Evolutionary conservation across 345 rosid species (phyloP), one percentile per base, ranked within the genome.

Genomic region (Pugionium dolabratum): DNA sequence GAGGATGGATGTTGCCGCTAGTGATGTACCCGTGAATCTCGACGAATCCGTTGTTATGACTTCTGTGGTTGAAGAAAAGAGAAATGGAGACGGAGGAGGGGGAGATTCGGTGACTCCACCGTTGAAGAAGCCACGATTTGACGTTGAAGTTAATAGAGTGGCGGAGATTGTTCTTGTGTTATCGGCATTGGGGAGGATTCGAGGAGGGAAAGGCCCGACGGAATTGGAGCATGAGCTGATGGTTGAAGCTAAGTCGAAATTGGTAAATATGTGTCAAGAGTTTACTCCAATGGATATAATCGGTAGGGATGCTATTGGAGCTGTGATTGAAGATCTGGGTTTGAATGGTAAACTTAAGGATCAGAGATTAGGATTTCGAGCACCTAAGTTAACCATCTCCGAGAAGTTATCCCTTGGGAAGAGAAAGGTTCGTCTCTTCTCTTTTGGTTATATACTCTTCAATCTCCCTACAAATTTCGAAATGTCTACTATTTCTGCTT

Each of bases 161-260:
- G 96, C 98, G 49, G 97, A 93, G 87, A 88, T 90, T 6, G 87
- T 93, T 40, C 74, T 93, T 59, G 91, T 87, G 59, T 61, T 93
- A 81, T 86, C 98, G 2, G 80, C 88, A 48, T 82, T 90, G 84
- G 83, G 80, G 65, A 78, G 79, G 82, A 85, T 86, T 76, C 80
- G 97, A 42, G 91, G 85, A 4, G 98, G 91, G 53, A 90, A 44
- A 77, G 76, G 32, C 18, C 96, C 97, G n/a, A 90, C 97, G 58
- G 87, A 80, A 29, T 80, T 76, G 66, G 98, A 93, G 88, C 52
- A 76, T 5, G 74, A 67, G 51, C 63, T 89, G 62, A 89, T 92
- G 97, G 79, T 67, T 45, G 91, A 90, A 79, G 98, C 98, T 4
- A 85, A 87, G 73, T 85, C 82, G 50, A 83, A 78, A 71, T 59